phyloP scores from a whole-genome alignment of 345 rosid species.

The Lumnitzera littorea region DNA sequence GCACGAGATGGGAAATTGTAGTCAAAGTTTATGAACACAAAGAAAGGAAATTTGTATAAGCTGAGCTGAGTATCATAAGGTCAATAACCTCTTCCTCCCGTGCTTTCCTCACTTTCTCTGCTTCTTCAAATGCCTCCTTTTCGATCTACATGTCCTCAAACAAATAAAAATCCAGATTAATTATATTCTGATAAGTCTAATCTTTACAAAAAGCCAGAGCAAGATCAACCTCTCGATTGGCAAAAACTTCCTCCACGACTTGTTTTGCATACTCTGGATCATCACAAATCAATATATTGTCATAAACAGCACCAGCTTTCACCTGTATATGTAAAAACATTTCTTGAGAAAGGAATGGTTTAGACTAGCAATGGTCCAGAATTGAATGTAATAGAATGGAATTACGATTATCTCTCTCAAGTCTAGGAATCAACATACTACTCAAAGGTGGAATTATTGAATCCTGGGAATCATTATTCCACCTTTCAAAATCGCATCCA shows the following conservation, averaged over 20 bases:
- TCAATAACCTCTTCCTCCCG: conserved; percentile 12
- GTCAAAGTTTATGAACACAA: no score
- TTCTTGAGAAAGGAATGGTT: no score
- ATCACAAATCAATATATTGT: conserved; percentile 26
- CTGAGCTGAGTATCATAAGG: no score
- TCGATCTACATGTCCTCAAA: conserved; percentile 8
- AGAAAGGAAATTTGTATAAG: no score
- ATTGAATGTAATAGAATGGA: no score
- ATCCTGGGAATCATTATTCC: no score
- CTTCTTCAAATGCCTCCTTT: conserved; percentile 16
- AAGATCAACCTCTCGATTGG: conserved; percentile 20
- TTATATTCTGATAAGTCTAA: background rate
- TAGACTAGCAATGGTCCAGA: no score
- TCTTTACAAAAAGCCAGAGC: background rate
- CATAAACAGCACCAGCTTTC: conserved; percentile 34
- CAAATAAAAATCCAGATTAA: background rate
- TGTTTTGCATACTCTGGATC: conserved; percentile 38
- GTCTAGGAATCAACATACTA: no score
- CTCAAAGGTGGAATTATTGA: no score
- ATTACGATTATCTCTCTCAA: no score
- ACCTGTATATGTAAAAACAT: conserved; percentile 11
- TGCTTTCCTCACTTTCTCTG: conserved; percentile 14
- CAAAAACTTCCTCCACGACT: conserved; percentile 42
- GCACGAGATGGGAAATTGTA: no score
- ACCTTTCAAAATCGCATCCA: no score